Base-by-base conservation (phyloP, 2,329 filamentous ascomycete species). In the Xylaria sp. region DNA sequence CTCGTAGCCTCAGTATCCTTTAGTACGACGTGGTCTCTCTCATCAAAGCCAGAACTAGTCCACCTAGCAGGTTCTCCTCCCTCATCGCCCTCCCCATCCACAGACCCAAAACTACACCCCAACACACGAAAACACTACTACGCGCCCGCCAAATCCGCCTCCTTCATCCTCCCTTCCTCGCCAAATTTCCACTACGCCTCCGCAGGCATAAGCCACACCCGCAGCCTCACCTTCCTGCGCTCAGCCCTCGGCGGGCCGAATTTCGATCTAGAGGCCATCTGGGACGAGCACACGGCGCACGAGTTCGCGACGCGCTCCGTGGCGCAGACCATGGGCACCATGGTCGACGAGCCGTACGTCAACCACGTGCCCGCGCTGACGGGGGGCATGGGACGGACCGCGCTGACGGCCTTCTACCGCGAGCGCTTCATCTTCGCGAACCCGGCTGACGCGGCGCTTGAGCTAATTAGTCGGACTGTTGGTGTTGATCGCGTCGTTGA, bases 321-420 rank as follows among this genome's bases (percentile, higher is more conserved):
- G 0, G 88, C 88, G 69, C 87, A 88, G 71, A 94, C 92, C 0
- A 94, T 94, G 92, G 84, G 84, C n/a, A 94, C 92, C 0, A 94
- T 94, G 92, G 91, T 93, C 1, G 84, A 90, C 57, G 88, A 93
- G 77, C 92, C 92, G 1, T 93, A 94, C 74, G 92, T 94, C 1
- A 94, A 94, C 75, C 91, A 94, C 75, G 84, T 93, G 1, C 90
- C 91, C 0, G 93, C 91, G 0, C 40, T 73, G 4, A 90, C 89
- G 0, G 92, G 92, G 1, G 92, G 92, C 0, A 85, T 93, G 40
- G 92, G 92, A 0, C 85, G 92, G 21, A 80, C 82, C 1, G 80
- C 81, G 1, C 81, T 94, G 9, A 88, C 90, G 0, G 80, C 83
- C 5, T 95, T 94, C 75, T 94, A 94, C 79, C 84, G 85, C 0